phyloP scores from a whole-genome alignment of 331 rosid species.

The Telfairia occidentalis region DNA sequence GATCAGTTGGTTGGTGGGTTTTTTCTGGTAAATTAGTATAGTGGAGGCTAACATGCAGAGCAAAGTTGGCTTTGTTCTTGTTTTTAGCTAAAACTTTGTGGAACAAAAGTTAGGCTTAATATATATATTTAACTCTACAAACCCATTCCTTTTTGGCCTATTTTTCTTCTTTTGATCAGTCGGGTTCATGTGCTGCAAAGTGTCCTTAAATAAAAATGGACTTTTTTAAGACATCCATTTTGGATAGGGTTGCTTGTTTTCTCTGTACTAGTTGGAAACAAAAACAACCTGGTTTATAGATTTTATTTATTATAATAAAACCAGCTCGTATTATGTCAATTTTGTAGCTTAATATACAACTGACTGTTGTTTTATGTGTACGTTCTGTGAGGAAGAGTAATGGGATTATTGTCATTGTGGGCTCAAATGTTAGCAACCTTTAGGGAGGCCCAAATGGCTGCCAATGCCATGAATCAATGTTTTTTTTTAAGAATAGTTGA shows the following conservation, averaged over 20 bases:
- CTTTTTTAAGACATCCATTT: neutral
- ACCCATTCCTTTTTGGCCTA: neutral
- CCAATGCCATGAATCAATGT: too few relatives aligned
- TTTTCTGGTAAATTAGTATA: neutral
- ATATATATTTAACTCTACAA: neutral
- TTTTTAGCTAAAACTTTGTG: neutral
- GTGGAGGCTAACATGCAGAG: constrained; percentile 8
- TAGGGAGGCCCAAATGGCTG: too few relatives aligned
- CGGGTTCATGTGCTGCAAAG: constrained; percentile 4
- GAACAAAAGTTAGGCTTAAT: neutral
- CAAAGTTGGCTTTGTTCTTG: neutral
- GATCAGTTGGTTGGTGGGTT: neutral
- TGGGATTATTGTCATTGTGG: too few relatives aligned
- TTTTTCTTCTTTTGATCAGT: neutral
- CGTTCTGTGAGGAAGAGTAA: too few relatives aligned
- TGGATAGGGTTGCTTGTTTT: neutral
- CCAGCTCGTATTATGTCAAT: neutral
- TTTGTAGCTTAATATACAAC: too few relatives aligned
- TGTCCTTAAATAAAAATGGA: neutral
- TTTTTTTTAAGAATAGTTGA: too few relatives aligned
- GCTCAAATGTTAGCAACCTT: too few relatives aligned
- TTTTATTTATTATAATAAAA: neutral
- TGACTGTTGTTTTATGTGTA: too few relatives aligned
- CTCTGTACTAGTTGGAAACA: neutral
- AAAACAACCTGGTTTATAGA: neutral